Evolutionary conservation across 2,329 filamentous ascomycete genomes (phyloP), one percentile per base, ranked within the genome.

Genomic region (Cercospora zeae-maydis): DNA sequence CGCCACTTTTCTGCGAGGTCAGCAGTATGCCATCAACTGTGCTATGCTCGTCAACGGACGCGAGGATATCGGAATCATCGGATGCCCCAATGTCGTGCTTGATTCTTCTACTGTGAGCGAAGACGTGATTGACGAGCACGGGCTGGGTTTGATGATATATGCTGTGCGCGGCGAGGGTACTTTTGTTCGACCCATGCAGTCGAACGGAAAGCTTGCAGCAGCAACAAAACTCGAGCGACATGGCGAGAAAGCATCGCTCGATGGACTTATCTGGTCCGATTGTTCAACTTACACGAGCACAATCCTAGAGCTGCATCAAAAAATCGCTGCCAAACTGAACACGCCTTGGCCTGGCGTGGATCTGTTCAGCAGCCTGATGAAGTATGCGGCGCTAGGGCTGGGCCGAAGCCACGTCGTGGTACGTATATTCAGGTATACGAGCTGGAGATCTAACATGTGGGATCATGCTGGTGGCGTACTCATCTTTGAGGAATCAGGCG

Each of bases 21-120:
- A 85, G 73, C 86, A 88, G 74, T 88, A 88, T 63, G 86, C 83
- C 2, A 84, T 88, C 3, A 84, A 84, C 63, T 75, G 88, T 19
- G 82, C 83, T 2, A 74, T 88, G 65, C 74, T 88, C 2, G 81
- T 85, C 62, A 77, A 86, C 58, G 86, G 86, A 3, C 69, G 75
- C 51, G 83, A 88, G 72, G 77, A 81, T 56, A 72, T 88, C 21
- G 85, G 82, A n/a, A 83, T 86, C 2, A 75, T 87, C 45, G 86
- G 83, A 8, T 87, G 84, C 71, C 86, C 86, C 9, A 88, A 88
- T 67, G 75, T 88, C n/a, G 77, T 79, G 8, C 75, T 80, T 9
- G 71, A 76, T 37, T 71, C 75, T 13, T 73, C 73, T 66, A 79
- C 78, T 73, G 78, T 80, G 71, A 77, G 76, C 64, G 78, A 80